Evolutionary conservation across 2,329 filamentous ascomycete genomes (phyloP).

Genomic region (Phialophora chinensis): DNA sequence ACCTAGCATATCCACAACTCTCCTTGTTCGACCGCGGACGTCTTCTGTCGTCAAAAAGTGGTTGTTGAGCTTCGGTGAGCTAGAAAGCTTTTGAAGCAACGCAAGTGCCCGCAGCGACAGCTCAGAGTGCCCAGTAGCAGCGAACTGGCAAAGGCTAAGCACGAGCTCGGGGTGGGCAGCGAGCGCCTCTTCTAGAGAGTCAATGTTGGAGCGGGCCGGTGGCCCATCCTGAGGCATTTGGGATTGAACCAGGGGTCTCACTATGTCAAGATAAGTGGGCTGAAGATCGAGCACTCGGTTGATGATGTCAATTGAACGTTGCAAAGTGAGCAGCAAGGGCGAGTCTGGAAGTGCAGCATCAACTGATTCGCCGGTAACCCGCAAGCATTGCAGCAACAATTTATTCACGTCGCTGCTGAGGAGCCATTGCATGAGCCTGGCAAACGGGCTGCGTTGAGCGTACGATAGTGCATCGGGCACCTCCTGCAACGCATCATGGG

Average conservation of each 20-base stretch:
- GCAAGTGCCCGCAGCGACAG: slow-evolving; percentile 81
- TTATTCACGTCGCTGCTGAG: slow-evolving; percentile 89
- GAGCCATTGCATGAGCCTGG: slow-evolving; percentile 96
- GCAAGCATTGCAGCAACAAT: slow-evolving; percentile 76
- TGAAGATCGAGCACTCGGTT: slow-evolving; percentile 84
- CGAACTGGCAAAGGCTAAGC: slow-evolving; percentile 83
- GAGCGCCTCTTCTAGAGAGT: slow-evolving; percentile 87
- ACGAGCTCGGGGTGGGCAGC: slow-evolving; percentile 79
- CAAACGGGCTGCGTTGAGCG: slow-evolving; percentile 86
- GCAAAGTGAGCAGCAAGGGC: slow-evolving; percentile 77
- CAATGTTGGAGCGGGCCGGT: slow-evolving; percentile 46
- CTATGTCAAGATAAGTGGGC: slow-evolving; percentile 87
- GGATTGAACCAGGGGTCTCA: slow-evolving; percentile 72
- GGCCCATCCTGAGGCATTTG: slow-evolving; percentile 18
- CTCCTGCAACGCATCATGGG: slow-evolving; percentile 24
- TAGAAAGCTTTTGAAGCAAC: slow-evolving; percentile 83
- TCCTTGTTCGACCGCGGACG: slow-evolving; percentile 30
- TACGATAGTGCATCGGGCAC: slow-evolving; percentile 64
- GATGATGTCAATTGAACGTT: slow-evolving; percentile 83
- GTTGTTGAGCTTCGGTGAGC: slow-evolving; percentile 73
- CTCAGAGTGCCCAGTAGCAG: slow-evolving; percentile 79
- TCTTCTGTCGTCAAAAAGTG: slow-evolving; percentile 31
- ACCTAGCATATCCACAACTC: slow-evolving; percentile 83
- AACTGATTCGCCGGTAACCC: slow-evolving; percentile 75
- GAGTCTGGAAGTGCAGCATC: slow-evolving; percentile 76